A percentile compares a stretch with the other conserved stretches of the same genome.
Conservation (phyloP, 2,329 filamentous ascomycete genomes). For the Pseudophaeomoniella oleicola region DNA sequence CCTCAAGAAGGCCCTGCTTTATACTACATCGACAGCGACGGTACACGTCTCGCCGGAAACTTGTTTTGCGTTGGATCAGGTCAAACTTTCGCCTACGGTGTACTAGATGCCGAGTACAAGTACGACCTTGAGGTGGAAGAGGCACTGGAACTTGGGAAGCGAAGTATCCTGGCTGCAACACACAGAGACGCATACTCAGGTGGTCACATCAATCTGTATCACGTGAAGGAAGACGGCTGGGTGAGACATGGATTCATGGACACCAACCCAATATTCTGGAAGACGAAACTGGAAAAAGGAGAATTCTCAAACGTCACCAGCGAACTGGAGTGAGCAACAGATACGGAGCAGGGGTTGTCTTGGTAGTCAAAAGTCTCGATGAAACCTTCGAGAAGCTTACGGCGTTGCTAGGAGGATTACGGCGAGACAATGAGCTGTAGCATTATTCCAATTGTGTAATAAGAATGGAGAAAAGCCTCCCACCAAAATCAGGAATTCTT, state of each 20-base stretch:
- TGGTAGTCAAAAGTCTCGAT: too few species aligned
- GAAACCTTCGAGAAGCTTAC: too few species aligned
- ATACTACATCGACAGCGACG: slow-evolving; percentile 98
- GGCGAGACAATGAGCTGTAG: too few species aligned
- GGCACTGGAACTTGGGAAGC: slow-evolving; percentile 75
- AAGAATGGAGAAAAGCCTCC: too few species aligned
- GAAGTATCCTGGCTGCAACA: slow-evolving; percentile 90
- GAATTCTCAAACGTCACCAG: slow-evolving; percentile 95
- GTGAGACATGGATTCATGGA: slow-evolving; percentile 97
- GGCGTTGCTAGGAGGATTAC: too few species aligned
- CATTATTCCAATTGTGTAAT: too few species aligned
- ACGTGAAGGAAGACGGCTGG: slow-evolving; percentile 98
- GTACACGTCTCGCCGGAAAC: slow-evolving; percentile 82
- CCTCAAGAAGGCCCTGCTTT: slow-evolving; percentile 90
- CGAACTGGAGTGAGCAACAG: slow-evolving; percentile 34
- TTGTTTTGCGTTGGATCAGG: slow-evolving; percentile 96
- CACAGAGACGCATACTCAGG: slow-evolving; percentile 98
- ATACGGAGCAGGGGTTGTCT: neutral
- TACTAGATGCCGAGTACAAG: slow-evolving; percentile 85
- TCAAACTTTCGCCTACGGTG: slow-evolving; percentile 97
- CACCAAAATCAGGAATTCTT: too few species aligned
- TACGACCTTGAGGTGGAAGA: slow-evolving; percentile 81
- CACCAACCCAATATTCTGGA: slow-evolving; percentile 99
- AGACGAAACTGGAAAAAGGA: slow-evolving; percentile 95
- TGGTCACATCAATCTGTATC: slow-evolving; percentile 96